phyloP scores from a whole-genome alignment of 345 rosid species.

The Populus davidiana region DNA sequence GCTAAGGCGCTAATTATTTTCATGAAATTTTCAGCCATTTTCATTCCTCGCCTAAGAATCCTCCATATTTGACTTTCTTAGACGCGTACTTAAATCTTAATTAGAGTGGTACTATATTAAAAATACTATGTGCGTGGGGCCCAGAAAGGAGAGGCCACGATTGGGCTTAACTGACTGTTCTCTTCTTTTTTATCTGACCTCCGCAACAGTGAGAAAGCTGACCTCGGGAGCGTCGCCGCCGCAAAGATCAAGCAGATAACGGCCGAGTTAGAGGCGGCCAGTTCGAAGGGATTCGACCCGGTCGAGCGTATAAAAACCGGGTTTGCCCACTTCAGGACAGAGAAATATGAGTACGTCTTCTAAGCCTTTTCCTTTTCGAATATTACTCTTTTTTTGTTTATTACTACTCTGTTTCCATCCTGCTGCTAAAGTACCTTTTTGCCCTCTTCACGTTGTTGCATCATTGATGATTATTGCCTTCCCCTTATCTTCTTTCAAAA shows the following conservation, averaged over 20 bases:
- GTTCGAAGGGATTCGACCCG: constrained; percentile 45
- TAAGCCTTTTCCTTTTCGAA: no score
- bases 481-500: not conserved
- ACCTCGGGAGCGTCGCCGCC: constrained; percentile 70
- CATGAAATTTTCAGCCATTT: not conserved
- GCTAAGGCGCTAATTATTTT: not conserved
- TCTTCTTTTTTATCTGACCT: not conserved
- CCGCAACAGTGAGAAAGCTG: constrained; percentile 53
- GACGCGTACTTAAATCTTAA: not conserved
- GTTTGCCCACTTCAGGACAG: constrained; percentile 65
- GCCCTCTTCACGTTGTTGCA: not conserved
- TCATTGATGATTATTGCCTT: not conserved
- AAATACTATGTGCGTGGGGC: not conserved
- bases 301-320: constrained; percentile 61
- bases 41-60: not conserved
- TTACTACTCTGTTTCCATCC: not conserved
- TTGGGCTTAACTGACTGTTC: constrained; percentile 5
- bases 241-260: constrained; percentile 74
- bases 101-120: not conserved
- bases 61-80: not conserved
- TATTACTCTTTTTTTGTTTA: not conserved
- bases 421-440: not conserved
- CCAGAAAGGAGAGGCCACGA: not conserved
- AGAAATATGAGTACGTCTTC: constrained; percentile 69
- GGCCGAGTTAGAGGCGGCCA: constrained; percentile 59